Conservation (phyloP, 108 stramenopile genomes). For the Nitzschia inconspicua region DNA sequence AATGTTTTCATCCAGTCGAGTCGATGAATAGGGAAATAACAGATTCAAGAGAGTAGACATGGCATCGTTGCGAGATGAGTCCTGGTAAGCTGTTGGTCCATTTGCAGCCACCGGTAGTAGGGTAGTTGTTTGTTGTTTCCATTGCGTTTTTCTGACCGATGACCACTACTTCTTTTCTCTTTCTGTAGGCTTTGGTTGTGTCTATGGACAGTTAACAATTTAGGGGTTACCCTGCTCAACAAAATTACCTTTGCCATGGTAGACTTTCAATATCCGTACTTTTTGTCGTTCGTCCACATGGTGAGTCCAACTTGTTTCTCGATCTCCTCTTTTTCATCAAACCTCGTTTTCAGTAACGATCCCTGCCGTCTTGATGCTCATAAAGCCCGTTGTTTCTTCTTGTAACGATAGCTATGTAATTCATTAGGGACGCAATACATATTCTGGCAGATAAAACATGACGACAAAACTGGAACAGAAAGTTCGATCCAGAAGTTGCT, state of each 20-base stretch:
- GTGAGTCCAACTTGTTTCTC: not conserved
- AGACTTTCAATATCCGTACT: slow-evolving; percentile 83
- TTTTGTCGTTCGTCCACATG: slow-evolving; percentile 84
- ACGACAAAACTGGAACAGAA: slow-evolving; percentile 10
- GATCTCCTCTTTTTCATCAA: too few relatives aligned
- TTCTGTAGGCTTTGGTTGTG: not conserved
- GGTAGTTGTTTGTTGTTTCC: too few relatives aligned
- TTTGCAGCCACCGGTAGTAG: too few relatives aligned
- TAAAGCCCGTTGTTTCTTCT: not conserved
- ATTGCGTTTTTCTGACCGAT: too few relatives aligned
- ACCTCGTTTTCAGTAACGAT: not conserved
- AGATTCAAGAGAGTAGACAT: not conserved
- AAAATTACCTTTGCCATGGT: slow-evolving; percentile 75
- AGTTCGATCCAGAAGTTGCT: slow-evolving; percentile 32
- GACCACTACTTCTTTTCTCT: too few relatives aligned
- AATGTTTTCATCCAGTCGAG: too few relatives aligned
- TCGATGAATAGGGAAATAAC: not conserved
- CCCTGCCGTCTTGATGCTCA: too few relatives aligned
- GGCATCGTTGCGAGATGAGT: slow-evolving; percentile 3
- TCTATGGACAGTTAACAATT: not conserved
- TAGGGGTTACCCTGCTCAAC: slow-evolving; percentile 31
- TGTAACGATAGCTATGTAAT: slow-evolving; percentile 37
- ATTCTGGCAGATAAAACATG: slow-evolving; percentile 27
- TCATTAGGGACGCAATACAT: slow-evolving; percentile 37
- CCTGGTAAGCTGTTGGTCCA: slow-evolving; percentile 19